Conservation (phyloP, 352 stramenopile genomes). For the Phytophthora aleatoria region DNA sequence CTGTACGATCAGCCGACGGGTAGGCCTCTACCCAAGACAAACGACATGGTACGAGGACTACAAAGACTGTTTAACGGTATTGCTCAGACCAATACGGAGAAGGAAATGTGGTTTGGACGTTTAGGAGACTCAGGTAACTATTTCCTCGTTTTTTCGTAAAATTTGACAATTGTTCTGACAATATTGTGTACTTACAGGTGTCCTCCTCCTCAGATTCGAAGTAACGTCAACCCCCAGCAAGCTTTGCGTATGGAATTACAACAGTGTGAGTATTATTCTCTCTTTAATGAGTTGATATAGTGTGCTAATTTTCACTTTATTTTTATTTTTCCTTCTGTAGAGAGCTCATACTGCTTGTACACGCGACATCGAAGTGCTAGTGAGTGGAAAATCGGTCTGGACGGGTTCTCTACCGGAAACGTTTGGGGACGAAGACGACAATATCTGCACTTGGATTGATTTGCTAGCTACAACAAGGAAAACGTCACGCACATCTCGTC, state of each 20-base stretch:
- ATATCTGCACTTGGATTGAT: constrained; percentile 71
- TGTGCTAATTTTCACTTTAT: not conserved
- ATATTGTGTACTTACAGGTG: constrained; percentile 16
- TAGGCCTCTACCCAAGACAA: constrained; percentile 52
- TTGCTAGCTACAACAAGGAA: constrained; percentile 46
- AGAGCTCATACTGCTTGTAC: constrained; percentile 53
- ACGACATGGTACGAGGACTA: constrained; percentile 75
- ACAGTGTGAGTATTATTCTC: constrained; percentile 32
- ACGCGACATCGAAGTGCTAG: constrained; percentile 69
- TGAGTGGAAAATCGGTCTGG: constrained; percentile 70
- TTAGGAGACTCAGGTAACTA: constrained; percentile 42
- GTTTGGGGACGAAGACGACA: constrained; percentile 71
- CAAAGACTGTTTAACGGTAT: constrained; percentile 61
- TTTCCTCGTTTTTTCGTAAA: not conserved
- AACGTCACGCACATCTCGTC: constrained; percentile 30
- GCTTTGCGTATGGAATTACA: constrained; percentile 86
- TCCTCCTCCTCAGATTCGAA: constrained; percentile 63
- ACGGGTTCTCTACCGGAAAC: constrained; percentile 76
- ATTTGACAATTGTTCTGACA: not conserved
- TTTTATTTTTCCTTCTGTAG: not conserved
- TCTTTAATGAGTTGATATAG: not conserved
- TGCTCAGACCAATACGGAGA: constrained; percentile 64
- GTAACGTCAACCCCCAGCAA: constrained; percentile 52
- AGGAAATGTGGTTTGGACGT: constrained; percentile 80
- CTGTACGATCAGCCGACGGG: constrained; percentile 58